Conservation (phyloP, 1,139 yeast genomes). For the Yamadazyma dendronema region DNA sequence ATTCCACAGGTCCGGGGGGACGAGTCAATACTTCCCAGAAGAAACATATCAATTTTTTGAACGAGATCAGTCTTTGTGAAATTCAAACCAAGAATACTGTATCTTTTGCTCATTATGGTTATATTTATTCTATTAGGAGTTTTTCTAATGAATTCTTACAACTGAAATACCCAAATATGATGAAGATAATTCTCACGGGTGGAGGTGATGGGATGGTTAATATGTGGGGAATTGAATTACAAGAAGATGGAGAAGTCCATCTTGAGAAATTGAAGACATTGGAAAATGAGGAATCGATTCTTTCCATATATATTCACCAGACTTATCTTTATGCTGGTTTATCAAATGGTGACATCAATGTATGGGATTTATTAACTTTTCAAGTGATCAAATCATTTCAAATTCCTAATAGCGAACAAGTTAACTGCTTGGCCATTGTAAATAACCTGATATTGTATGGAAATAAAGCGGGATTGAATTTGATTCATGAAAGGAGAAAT, state of each 20-base stretch:
- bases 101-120: slow-evolving; percentile 88
- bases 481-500: slow-evolving; percentile 7
- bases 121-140: slow-evolving; percentile 68
- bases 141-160: slow-evolving; percentile 23
- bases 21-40: slow-evolving; percentile 32
- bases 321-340: slow-evolving; percentile 79
- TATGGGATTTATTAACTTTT: slow-evolving; percentile 81
- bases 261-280: slow-evolving; percentile 37
- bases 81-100: slow-evolving; percentile 64
- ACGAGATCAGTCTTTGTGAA: slow-evolving; percentile 49
- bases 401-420: slow-evolving; percentile 21
- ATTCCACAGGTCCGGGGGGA: slow-evolving; percentile 86
- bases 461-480: slow-evolving; percentile 13
- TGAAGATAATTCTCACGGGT: slow-evolving; percentile 43
- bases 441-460: slow-evolving; percentile 13
- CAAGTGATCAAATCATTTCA: slow-evolving; percentile 65
- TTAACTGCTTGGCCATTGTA: slow-evolving; percentile 11
- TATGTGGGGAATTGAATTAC: slow-evolving; percentile 56
- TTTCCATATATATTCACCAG: slow-evolving; percentile 62
- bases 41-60: slow-evolving; percentile 11
- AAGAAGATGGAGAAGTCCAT: slow-evolving; percentile 7
- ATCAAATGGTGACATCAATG: slow-evolving; percentile 66
- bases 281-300: slow-evolving; percentile 66
- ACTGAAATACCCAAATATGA: slow-evolving; percentile 18
- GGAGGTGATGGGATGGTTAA: slow-evolving; percentile 91